Evolutionary conservation across 148 eudicot genomes (phyloP).

Genomic region (Rheum nobile): DNA sequence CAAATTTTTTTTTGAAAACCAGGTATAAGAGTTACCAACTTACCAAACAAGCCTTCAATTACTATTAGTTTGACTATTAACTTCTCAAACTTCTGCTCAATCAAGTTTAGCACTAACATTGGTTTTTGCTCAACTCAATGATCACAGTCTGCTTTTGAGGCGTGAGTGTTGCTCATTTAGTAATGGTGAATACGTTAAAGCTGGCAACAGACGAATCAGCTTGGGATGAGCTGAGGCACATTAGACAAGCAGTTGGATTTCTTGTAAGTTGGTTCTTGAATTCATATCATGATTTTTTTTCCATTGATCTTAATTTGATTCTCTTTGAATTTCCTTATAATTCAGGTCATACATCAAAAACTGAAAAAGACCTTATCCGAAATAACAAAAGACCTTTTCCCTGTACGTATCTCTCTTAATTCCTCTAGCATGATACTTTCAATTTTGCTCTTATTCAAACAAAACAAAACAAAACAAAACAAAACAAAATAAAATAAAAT

Average conservation of each 20-base stretch:
- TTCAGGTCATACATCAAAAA: constrained; percentile 96
- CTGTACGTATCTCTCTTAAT: constrained; percentile 38
- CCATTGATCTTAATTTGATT: not conserved
- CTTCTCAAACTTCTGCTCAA: too few species aligned
- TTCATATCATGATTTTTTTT: not conserved
- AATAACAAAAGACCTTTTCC: constrained; percentile 93
- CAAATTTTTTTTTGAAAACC: too few species aligned
- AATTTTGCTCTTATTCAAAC: not conserved
- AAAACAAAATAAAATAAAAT: not conserved
- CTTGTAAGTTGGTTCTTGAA: constrained; percentile 39
- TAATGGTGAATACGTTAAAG: constrained; percentile 89
- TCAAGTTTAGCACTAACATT: not conserved
- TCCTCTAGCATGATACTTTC: not conserved
- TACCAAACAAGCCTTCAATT: too few species aligned
- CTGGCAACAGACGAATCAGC: constrained; percentile 93
- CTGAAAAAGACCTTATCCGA: constrained; percentile 88
- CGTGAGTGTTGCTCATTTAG: constrained; percentile 99
- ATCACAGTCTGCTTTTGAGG: constrained; percentile 75
- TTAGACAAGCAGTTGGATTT: constrained; percentile 97
- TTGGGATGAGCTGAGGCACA: constrained; percentile 97
- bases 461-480: too few species aligned
- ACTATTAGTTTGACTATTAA: too few species aligned
- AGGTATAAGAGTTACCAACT: too few species aligned
- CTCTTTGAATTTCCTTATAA: not conserved
- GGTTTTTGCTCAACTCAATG: not conserved